Base-by-base conservation (phyloP, 768 basidiomycete genomes). In the Termitomyces sp. region DNA sequence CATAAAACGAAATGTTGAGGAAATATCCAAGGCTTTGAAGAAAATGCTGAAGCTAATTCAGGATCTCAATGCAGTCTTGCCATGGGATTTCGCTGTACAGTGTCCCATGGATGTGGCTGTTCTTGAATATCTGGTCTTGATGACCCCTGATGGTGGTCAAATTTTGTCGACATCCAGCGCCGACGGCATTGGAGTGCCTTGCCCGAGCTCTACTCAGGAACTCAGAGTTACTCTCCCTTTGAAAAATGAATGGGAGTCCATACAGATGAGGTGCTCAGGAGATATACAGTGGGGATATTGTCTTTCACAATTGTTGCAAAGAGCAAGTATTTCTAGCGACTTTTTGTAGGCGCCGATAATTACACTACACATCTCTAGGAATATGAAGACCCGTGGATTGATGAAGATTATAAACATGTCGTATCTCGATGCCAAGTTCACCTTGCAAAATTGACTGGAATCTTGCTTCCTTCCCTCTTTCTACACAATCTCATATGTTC, bases 391-490 rank as follows among this genome's bases (percentile, higher is more conserved):
- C 49, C 51, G 3, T 27, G 22, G 5, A 36, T 53, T 12, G 36
- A 53, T 33, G 24, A 42, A 18, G 26, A 44, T 12, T 57, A 52
- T 39, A 59, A 39, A 43, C 58, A 10, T 16, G 13, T 50, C 8
- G 62, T 59, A 9, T 61, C 57, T 27, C 52, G 65, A 42, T 63
- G 62, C 50, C 59, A 64, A 14, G 54, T 60, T 36, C 59, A 63
- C 34, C 55, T 70, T 7, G 60, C 60, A 12, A 62, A 47, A 30
- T n/a, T 18, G 14, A 36, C 45, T 18, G 56, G 53, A 34, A 62
- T 62, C 12, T 46, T 71, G 26, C 67, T 68, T 12, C 68, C 66
- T 10, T 68, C 70, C 0, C 32, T 67, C 1, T 64, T 67, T 46
- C 14, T 71, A 16, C 53, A 60, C 30, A 58, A 64, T 30, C 8